Evolutionary conservation across 2,329 filamentous ascomycete genomes (phyloP).

Genomic region (Rhynchosporium graminicola): DNA sequence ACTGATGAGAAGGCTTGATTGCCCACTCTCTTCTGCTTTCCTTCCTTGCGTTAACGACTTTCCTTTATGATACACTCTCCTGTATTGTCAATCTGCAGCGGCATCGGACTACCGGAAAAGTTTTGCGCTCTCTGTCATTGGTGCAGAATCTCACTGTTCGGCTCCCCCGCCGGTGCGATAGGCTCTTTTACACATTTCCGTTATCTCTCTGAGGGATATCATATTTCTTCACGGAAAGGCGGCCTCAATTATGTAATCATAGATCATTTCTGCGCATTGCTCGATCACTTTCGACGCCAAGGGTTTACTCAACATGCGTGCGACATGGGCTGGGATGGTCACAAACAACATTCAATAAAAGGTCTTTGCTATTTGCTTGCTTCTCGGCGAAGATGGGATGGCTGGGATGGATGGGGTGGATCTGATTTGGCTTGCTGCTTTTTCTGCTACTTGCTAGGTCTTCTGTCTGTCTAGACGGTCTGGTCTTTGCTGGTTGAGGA

Average conservation of each 20-base stretch:
- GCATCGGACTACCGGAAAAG: constrained; percentile 38
- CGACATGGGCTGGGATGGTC: constrained; percentile 13
- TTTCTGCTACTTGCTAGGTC: constrained; percentile 18
- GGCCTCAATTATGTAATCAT: constrained; percentile 37
- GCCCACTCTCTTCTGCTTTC: constrained; percentile 35
- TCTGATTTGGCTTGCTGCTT: constrained; percentile 21
- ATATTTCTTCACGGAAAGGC: constrained; percentile 21
- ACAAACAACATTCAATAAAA: constrained; percentile 26
- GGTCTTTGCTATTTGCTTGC: constrained; percentile 26
- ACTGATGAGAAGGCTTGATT: constrained; percentile 55
- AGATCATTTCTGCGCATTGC: constrained; percentile 34
- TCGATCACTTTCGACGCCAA: constrained; percentile 26
- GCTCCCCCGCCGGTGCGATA: constrained; percentile 24
- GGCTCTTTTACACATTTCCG: constrained; percentile 29
- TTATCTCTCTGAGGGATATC: constrained; percentile 24
- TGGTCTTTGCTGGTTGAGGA: constrained; percentile 20
- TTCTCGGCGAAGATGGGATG: constrained; percentile 23
- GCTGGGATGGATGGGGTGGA: constrained; percentile 11
- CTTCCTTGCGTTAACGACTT: constrained; percentile 28
- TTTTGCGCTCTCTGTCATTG: constrained; percentile 36
- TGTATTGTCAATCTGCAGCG: constrained; percentile 39
- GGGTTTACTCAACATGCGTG: constrained; percentile 21
- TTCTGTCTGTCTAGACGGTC: constrained; percentile 18
- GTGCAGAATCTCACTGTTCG: constrained; percentile 33
- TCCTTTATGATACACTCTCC: constrained; percentile 31